A percentile compares a stretch with the other conserved stretches of the same genome.
Conservation (phyloP, 2,329 filamentous ascomycete species). For the Curvularia spicifera region DNA sequence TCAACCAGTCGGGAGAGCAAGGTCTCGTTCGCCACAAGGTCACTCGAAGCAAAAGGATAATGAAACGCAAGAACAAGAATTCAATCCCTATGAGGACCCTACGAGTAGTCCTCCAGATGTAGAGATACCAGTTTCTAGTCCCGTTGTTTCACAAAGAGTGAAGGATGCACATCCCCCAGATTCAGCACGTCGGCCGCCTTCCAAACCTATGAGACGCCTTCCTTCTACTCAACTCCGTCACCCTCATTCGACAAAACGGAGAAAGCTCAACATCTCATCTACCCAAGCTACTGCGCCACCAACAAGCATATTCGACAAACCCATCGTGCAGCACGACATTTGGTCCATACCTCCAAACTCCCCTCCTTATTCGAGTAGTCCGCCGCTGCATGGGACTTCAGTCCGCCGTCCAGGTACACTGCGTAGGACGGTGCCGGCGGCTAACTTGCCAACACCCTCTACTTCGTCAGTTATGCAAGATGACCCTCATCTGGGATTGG, state of each 20-base stretch:
- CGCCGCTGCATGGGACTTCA: slow-evolving; percentile 20
- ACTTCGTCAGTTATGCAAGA: slow-evolving; percentile 40
- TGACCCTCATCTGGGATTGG: slow-evolving; percentile 16
- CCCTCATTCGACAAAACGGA: slow-evolving; percentile 28
- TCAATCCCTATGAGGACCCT: slow-evolving; percentile 32
- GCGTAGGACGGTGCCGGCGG: slow-evolving; percentile 13
- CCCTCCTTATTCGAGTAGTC: slow-evolving; percentile 49
- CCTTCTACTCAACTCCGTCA: slow-evolving; percentile 25
- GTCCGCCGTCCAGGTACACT: slow-evolving; percentile 11
- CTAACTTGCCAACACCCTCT: slow-evolving; percentile 41
- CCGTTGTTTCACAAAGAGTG: slow-evolving; percentile 16
- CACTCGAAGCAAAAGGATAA: slow-evolving; percentile 20
- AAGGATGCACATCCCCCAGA: slow-evolving; percentile 10
- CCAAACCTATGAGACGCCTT: slow-evolving; percentile 12
- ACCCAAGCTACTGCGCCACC: slow-evolving; percentile 18
- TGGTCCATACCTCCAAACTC: slow-evolving; percentile 54
- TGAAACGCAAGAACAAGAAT: slow-evolving; percentile 45
- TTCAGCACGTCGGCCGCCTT: slow-evolving; percentile 11
- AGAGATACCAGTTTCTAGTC: slow-evolving; percentile 36
- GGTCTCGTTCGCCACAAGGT: slow-evolving; percentile 38
- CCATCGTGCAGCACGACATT: slow-evolving; percentile 28
- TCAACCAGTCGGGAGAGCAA: slow-evolving; percentile 49
- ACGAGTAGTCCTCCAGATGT: slow-evolving; percentile 34
- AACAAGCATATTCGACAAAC: slow-evolving; percentile 18
- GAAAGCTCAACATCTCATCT: slow-evolving; percentile 26